Conservation (phyloP, 345 rosid genomes). For the Balakata baccata region DNA sequence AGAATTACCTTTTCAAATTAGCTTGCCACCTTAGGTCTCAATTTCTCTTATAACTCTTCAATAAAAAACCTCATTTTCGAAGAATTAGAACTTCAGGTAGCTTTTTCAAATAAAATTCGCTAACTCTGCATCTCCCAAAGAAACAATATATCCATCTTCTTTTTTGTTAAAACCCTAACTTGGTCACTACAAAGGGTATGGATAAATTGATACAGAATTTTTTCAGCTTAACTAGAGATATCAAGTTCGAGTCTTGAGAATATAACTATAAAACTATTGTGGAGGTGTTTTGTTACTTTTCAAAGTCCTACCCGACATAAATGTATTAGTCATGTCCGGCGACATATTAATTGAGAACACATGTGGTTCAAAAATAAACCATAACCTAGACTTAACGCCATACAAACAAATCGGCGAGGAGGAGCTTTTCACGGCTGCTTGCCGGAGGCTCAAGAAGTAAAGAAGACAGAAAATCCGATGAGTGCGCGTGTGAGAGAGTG, state of each 20-base stretch:
- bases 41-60: conserved; percentile 20
- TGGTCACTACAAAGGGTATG: too few species aligned
- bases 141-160: neutral
- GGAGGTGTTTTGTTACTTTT: too few species aligned
- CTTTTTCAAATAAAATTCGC: too few species aligned
- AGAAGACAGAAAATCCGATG: neutral
- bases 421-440: conserved; percentile 16
- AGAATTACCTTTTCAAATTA: conserved; percentile 8
- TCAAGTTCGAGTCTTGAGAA: too few species aligned
- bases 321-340: too few species aligned
- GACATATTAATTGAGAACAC: too few species aligned
- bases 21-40: neutral
- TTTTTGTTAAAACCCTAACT: conserved; percentile 16
- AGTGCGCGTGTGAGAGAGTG: conserved; percentile 47
- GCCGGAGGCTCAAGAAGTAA: conserved; percentile 3
- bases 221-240: too few species aligned
- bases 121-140: neutral
- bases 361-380: too few species aligned
- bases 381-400: too few species aligned
- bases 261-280: too few species aligned
- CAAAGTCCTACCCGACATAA: too few species aligned
- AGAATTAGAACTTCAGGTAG: conserved; percentile 7
- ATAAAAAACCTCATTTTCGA: conserved; percentile 16
- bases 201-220: too few species aligned
- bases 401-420: conserved; percentile 24